phyloP scores from a whole-genome alignment of 495 filamentous ascomycete genomes.

The Penicillium paradoxum region DNA sequence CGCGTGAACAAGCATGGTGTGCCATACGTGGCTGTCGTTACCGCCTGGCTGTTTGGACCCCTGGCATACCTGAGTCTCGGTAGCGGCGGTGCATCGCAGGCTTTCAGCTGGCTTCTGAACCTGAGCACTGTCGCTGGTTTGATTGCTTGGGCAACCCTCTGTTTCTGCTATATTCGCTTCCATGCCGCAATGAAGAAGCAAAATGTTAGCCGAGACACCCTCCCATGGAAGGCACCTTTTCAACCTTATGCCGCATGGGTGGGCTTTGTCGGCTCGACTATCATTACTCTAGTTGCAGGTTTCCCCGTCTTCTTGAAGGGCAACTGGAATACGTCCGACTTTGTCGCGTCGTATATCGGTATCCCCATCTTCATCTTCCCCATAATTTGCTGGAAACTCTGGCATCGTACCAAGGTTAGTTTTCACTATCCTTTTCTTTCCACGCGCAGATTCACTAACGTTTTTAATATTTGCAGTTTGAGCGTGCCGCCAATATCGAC shows the following conservation, averaged over 20 bases:
- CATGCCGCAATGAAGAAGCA: constrained; percentile 55
- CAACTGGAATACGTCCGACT: constrained; percentile 38
- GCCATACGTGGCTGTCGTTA: constrained; percentile 32
- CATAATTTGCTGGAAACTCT: constrained; percentile 56
- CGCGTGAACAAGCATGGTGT: constrained; percentile 30
- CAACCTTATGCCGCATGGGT: constrained; percentile 61
- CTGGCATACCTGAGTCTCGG: constrained; percentile 39
- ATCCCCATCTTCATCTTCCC: constrained; percentile 54
- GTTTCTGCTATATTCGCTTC: constrained; percentile 59
- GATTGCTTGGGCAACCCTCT: constrained; percentile 59
- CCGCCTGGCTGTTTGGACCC: constrained; percentile 30
- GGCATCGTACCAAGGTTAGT: constrained; percentile 45
- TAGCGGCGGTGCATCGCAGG: constrained; percentile 33
- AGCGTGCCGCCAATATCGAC: constrained; percentile 29
- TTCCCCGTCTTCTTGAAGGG: constrained; percentile 38
- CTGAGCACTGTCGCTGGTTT: constrained; percentile 54
- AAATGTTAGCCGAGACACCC: constrained; percentile 48
- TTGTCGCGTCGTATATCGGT: constrained; percentile 55
- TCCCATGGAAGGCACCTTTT: constrained; percentile 54
- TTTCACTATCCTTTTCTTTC: neutral
- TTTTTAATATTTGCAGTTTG: constrained; percentile 12
- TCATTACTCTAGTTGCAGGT: constrained; percentile 39
- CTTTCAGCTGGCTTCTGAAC: constrained; percentile 59
- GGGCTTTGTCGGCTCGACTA: constrained; percentile 51
- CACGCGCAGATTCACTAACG: constrained; percentile 1